Evolutionary conservation across 108 stramenopile species (phyloP), one percentile per base, ranked within the genome.

Genomic region (Cyclostephanos invisitatus): DNA sequence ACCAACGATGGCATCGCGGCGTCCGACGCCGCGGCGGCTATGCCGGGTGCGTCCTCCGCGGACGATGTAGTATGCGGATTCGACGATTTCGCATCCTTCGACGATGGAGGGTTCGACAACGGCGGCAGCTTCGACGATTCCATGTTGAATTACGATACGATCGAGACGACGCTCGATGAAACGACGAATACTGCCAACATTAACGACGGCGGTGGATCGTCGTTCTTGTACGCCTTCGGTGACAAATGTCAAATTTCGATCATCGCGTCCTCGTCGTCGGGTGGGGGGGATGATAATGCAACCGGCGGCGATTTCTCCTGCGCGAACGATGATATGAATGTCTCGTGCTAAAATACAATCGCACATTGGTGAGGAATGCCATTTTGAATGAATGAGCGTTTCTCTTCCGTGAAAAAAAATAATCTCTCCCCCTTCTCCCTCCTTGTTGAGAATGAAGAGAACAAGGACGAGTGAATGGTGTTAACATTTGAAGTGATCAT

Each of bases 1-100:
- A 14, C 53, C 7, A 44, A 55, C n/a, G 48, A 57, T 42, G 36
- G 49, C 3, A 50, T 54, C 25, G 18, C 18, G 53, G 21, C 66
- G 5, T 32, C 22, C 8, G 44, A 32, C 17, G 47, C 60, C 35
- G 54, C 63, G 36, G 24, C 55, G 50, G 49, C 17, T 18, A 75
- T 65, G 55, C 66, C 36, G 32, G 57, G 35, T 20, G 22, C n/a
- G 63, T 21, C n/a, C n/a, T n/a, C n/a, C n/a, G 37, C 60, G 1
- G 47, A 60, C 11, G 25, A 37, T 27, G 38, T 21, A 28, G 38
- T 21, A 28, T 10, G 37, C 21, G 27, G 73, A 51, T 11, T 35
- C 18, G 51, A 56, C 20, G 63, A 69, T 29, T 74, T 74, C 48
- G 73, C 78, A 57, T 60, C 73, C 22, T 79, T 79, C 68, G 78